phyloP scores from a whole-genome alignment of 345 rosid genomes.

The Stellera chamaejasme region DNA sequence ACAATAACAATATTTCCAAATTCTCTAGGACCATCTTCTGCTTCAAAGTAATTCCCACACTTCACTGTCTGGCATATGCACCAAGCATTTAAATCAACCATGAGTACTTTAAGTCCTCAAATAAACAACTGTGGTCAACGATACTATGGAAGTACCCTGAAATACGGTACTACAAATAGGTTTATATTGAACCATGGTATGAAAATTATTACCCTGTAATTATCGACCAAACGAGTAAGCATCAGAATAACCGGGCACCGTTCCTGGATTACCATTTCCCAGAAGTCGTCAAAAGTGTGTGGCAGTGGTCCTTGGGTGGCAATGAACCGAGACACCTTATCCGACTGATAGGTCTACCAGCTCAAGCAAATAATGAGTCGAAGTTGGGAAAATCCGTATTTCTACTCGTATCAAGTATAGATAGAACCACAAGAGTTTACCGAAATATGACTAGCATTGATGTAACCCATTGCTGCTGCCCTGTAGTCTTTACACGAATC shows the following conservation, averaged over 20 bases:
- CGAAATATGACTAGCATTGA: constrained; percentile 76
- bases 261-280: constrained; percentile 86
- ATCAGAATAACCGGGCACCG: constrained; percentile 77
- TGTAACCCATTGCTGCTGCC: constrained; percentile 60
- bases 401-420: not conserved
- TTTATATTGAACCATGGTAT: constrained; percentile 8
- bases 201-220: constrained; percentile 39
- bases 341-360: constrained; percentile 53
- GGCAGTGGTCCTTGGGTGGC: constrained; percentile 89
- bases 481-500: constrained; percentile 56
- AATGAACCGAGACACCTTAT: constrained; percentile 59
- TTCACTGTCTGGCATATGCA: constrained; percentile 39
- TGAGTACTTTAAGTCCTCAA: too few relatives aligned
- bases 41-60: constrained; percentile 84
- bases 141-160: too few relatives aligned
- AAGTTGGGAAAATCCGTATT: not conserved
- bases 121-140: too few relatives aligned
- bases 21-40: constrained; percentile 68
- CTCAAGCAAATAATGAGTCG: constrained; percentile 10
- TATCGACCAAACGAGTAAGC: constrained; percentile 83
- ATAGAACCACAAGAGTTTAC: constrained; percentile 22
- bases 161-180: not conserved
- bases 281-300: constrained; percentile 75
- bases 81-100: not conserved
- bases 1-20: constrained; percentile 57